Conservation (phyloP, 257 asterid genomes). For the Verbena officinalis region DNA sequence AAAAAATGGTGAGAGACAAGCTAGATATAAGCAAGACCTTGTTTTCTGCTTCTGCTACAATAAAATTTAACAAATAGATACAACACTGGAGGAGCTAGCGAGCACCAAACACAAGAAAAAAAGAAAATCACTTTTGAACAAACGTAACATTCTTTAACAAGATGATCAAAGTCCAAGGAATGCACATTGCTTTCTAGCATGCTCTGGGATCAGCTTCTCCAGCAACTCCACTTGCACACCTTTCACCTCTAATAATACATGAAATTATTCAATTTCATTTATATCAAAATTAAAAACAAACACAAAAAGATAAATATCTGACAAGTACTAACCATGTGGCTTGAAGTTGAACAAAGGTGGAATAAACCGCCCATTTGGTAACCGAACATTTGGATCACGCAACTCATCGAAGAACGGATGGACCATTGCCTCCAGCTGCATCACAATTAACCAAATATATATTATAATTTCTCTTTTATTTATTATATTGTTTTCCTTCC, state of each 20-base stretch:
- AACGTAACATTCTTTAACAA: neutral
- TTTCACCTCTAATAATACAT: conserved; percentile 51
- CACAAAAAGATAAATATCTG: neutral
- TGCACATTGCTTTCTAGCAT: conserved; percentile 74
- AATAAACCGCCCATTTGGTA: conserved; percentile 68
- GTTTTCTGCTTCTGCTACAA: conserved; percentile 33
- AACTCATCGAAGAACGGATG: conserved; percentile 73
- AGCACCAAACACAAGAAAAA: neutral
- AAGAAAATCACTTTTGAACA: conserved; percentile 15
- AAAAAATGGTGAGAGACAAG: conserved; percentile 34
- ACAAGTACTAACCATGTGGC: conserved; percentile 45
- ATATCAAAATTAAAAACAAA: neutral
- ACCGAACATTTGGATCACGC: conserved; percentile 66
- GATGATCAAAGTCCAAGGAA: conserved; percentile 52
- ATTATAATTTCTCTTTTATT: no score
- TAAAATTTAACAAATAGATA: conserved; percentile 40
- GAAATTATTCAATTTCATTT: conserved; percentile 6
- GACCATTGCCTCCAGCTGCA: conserved; percentile 68
- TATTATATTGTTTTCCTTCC: no score
- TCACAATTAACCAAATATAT: conserved; percentile 7
- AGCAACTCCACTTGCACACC: conserved; percentile 60
- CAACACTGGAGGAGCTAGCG: no score
- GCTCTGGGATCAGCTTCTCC: conserved; percentile 74
- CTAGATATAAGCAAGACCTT: conserved; percentile 20
- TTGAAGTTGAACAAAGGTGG: conserved; percentile 78